A percentile compares a stretch with the other conserved stretches of the same genome.
These are phyloP conservation scores for Alternaria arbusti DNA, from an alignment of 2,329 filamentous ascomycete species.

Conservation along the genomic window DNA sequence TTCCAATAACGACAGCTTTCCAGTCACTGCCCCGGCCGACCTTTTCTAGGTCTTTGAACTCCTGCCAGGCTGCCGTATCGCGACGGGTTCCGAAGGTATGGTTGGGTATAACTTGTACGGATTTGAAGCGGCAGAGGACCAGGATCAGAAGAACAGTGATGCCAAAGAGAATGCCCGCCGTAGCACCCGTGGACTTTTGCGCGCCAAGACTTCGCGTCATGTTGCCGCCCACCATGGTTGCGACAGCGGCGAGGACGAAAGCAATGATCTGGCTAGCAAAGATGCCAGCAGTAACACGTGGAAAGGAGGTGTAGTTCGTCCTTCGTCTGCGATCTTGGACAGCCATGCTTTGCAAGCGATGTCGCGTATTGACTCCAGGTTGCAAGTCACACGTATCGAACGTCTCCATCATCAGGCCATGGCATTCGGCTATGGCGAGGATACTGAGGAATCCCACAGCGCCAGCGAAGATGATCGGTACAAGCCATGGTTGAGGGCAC, in stretches of 20 bases:
- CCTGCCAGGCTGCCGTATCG: constrained; percentile 39
- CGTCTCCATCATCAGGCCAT: constrained; percentile 79
- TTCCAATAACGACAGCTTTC: constrained; percentile 74
- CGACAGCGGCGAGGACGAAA: constrained; percentile 71
- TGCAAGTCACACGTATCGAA: constrained; percentile 83
- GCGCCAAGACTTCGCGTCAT: constrained; percentile 71
- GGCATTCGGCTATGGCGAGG: constrained; percentile 76
- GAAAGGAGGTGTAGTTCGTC: constrained; percentile 79
- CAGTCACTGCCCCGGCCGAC: constrained; percentile 60
- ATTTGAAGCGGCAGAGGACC: constrained; percentile 69
- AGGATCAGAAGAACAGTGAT: constrained; percentile 68
- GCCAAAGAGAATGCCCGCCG: constrained; percentile 69
- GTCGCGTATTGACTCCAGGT: constrained; percentile 67
- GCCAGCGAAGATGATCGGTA: constrained; percentile 70
- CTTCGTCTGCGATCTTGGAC: constrained; percentile 54
- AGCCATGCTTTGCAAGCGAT: constrained; percentile 55
- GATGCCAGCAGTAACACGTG: constrained; percentile 73
- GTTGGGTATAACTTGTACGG: constrained; percentile 72
- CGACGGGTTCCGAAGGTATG: constrained; percentile 54
- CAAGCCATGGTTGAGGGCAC: constrained; percentile 61
- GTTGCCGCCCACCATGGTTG: constrained; percentile 72
- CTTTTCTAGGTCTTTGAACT: constrained; percentile 49
- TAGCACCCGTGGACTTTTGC: constrained; percentile 70
- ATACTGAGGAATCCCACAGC: constrained; percentile 73
- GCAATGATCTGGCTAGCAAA: constrained; percentile 73